These are phyloP conservation scores for Cordyceps cicadae DNA, from an alignment of 2,329 filamentous ascomycete genomes.

Conservation along the genomic window DNA sequence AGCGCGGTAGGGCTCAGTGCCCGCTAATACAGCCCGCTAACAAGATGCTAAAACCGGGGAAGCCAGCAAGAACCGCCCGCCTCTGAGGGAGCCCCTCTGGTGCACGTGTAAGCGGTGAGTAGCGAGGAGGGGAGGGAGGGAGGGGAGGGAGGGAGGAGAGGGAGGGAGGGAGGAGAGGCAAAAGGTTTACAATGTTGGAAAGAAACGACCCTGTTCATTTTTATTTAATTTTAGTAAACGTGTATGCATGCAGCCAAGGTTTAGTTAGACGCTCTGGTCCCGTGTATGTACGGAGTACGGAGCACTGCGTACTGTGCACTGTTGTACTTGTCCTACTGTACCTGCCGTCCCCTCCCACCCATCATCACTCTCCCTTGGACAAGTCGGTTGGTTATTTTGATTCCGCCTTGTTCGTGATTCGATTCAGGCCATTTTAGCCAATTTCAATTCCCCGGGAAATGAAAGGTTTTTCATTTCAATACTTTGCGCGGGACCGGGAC, in stretches of 20 bases:
- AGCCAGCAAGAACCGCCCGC: neutral
- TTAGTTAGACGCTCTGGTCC: neutral
- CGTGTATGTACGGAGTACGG: no score
- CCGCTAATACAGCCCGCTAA: neutral
- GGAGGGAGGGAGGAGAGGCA: no score
- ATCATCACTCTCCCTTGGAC: neutral
- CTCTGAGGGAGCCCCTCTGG: slow-evolving; percentile 2
- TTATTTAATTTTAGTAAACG: no score
- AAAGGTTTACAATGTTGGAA: neutral
- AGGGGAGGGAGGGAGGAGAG: no score
- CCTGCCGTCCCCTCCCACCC: neutral
- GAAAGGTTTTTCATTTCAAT: neutral
- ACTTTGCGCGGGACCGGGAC: neutral
- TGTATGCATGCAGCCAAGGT: neutral
- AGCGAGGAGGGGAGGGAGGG: no score
- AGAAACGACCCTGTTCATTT: neutral
- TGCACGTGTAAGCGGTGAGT: slow-evolving; percentile 3
- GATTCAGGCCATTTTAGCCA: neutral
- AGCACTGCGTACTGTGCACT: no score
- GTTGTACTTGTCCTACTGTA: no score
- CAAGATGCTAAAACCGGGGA: neutral
- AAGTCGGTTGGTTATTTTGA: neutral
- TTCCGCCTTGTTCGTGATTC: neutral
- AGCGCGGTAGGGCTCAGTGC: neutral
- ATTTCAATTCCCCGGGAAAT: neutral